Evolutionary conservation across 176 grass and related monocot genomes (phyloP), one percentile per base, ranked within the genome.

Genomic region (Rhynchospora tenuis): DNA sequence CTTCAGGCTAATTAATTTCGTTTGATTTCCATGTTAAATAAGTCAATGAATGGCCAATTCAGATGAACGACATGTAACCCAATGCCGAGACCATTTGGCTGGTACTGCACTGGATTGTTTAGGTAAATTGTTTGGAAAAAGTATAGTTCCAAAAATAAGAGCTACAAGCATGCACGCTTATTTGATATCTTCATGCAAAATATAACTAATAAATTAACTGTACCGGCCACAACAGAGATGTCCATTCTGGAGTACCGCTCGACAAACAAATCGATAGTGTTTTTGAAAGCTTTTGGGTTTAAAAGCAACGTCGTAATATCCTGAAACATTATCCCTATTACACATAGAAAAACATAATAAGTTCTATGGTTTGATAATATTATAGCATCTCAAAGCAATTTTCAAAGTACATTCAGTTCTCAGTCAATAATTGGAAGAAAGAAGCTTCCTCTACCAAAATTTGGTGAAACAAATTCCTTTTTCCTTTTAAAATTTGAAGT

Each of bases 291-390:
- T 63, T 64, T 81, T 16, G 88, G 91, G 11, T 88, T 59, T 27
- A 92, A 84, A 46, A 92, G 83, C 62, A 92, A 74, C 7, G 91
- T 92, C 4, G 91, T 92, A 57, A 92, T 92, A 55, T 92, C 91
- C 81, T 85, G 91, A 44, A 92, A 92, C 91, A 92, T 92, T 75
- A 92, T 92, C 83, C 91, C 91, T 92, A 31, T 68, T 62, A 28
- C 29, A 55, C 50, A 44, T 24, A 69, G 11, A 47, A 50, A 38
- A 84, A 44, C 82, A 24, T 60, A 7, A 68, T 60, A 58, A 56
- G 58, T 78, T 54, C 0, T 55, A 87, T 46, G 38, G 15, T 5
- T 24, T 69, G 31, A 72, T 63, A 62, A 85, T 77, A 74, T 76
- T 6, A 44, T 75, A 48, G 28, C 5, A 62, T 6, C 33, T 29